Evolutionary conservation across 1,284 basidiomycete species (phyloP).

Genomic region (Cystobasidium slooffiae): DNA sequence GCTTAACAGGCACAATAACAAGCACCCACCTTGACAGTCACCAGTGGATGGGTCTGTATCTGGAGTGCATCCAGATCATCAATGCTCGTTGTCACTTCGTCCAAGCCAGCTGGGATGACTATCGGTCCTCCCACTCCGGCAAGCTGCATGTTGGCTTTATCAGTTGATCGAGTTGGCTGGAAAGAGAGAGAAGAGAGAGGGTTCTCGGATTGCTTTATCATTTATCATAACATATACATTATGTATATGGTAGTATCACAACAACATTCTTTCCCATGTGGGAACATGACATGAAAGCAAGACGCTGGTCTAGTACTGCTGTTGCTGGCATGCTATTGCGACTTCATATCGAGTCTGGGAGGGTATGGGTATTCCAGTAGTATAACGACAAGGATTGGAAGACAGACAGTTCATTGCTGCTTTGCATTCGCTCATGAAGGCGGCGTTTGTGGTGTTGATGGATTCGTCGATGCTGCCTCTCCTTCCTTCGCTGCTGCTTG

Average conservation of each 20-base stretch:
- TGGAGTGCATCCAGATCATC: constrained; percentile 59
- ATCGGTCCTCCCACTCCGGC: constrained; percentile 13
- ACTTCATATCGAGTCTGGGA: no score
- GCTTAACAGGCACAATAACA: not conserved
- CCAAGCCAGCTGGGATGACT: constrained; percentile 12
- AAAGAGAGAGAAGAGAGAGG: not conserved
- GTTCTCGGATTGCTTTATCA: not conserved
- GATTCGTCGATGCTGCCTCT: not conserved
- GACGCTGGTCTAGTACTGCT: not conserved
- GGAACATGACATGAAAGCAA: not conserved
- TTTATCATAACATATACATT: not conserved
- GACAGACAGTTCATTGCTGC: not conserved
- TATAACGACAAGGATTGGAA: not conserved
- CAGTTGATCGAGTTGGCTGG: not conserved
- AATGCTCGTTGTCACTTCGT: constrained; percentile 18
- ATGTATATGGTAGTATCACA: constrained; percentile 1
- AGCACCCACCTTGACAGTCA: constrained; percentile 18
- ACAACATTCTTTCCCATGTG: not conserved
- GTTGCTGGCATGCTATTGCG: no score
- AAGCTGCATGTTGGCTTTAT: constrained; percentile 1
- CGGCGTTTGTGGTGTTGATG: constrained; percentile 9
- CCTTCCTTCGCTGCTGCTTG: constrained; percentile 17
- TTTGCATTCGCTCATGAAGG: not conserved
- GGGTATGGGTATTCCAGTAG: no score
- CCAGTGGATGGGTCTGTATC: constrained; percentile 70